phyloP scores from a whole-genome alignment of 352 stramenopile genomes.

The Pythium dissotocum region DNA sequence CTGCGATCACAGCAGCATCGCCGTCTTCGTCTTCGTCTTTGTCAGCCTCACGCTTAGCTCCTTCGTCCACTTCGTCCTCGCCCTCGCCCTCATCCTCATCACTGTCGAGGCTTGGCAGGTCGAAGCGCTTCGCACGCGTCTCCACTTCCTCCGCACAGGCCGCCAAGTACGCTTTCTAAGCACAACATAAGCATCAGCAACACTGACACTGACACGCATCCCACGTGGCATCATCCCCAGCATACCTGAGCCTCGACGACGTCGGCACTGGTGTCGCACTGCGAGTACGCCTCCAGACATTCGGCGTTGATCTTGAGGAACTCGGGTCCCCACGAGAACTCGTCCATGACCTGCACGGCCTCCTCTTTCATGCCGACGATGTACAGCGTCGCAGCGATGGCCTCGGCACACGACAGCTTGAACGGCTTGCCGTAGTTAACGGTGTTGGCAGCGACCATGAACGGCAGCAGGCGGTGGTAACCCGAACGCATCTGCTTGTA shows the following conservation, averaged over 20 bases:
- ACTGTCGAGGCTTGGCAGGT: slow-evolving; percentile 62
- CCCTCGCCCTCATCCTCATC: slow-evolving; percentile 49
- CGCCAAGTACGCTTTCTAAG: slow-evolving; percentile 62
- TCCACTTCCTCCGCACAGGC: slow-evolving; percentile 66
- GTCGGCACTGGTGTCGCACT: slow-evolving; percentile 64
- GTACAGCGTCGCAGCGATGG: slow-evolving; percentile 96
- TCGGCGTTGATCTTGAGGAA: slow-evolving; percentile 96
- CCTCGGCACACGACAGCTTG: slow-evolving; percentile 97
- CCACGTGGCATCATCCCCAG: background rate
- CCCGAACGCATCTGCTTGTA: slow-evolving; percentile 94
- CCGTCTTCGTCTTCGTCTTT: slow-evolving; percentile 36
- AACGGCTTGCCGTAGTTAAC: slow-evolving; percentile 98
- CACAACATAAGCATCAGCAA: background rate
- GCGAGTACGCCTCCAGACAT: slow-evolving; percentile 84
- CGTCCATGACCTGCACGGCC: slow-evolving; percentile 88
- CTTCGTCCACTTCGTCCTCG: slow-evolving; percentile 38
- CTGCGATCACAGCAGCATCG: slow-evolving; percentile 17
- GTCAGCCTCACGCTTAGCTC: slow-evolving; percentile 13
- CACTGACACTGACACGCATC: background rate
- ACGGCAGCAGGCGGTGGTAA: slow-evolving; percentile 95
- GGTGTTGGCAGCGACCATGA: slow-evolving; percentile 97
- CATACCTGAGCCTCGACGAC: slow-evolving; percentile 74
- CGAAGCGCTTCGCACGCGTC: slow-evolving; percentile 48
- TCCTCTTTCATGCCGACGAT: slow-evolving; percentile 94
- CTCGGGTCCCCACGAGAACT: slow-evolving; percentile 93